Evolutionary conservation across 345 rosid species (phyloP).

Genomic region (Noccaea bulbosa): DNA sequence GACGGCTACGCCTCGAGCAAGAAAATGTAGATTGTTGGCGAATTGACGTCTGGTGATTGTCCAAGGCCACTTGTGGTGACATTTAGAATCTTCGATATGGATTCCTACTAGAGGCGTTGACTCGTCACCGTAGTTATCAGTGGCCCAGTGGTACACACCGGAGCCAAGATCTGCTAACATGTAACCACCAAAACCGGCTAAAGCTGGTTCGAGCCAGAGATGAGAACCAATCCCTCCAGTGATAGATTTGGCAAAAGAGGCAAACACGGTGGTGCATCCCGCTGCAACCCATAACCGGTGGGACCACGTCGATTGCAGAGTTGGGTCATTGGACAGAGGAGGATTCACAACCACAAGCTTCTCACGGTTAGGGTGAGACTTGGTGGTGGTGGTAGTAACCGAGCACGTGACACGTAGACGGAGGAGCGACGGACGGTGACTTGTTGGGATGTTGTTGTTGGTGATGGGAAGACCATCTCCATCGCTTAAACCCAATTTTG

Average conservation of each 20-base stretch:
- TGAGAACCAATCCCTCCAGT: slow-evolving; percentile 50
- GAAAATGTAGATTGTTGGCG: slow-evolving; percentile 73
- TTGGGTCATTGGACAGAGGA: slow-evolving; percentile 50
- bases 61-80: slow-evolving; percentile 92
- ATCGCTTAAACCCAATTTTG: no score
- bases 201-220: slow-evolving; percentile 55
- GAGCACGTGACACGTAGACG: slow-evolving; percentile 32
- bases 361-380: slow-evolving; percentile 36
- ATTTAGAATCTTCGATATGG: slow-evolving; percentile 75
- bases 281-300: slow-evolving; percentile 70
- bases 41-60: slow-evolving; percentile 72
- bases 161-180: slow-evolving; percentile 74
- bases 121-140: slow-evolving; percentile 74
- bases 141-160: slow-evolving; percentile 88
- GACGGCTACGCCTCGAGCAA: slow-evolving; percentile 59
- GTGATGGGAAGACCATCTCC: no score
- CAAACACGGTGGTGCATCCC: slow-evolving; percentile 62
- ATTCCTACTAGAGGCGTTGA: slow-evolving; percentile 66
- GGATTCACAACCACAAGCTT: slow-evolving; percentile 32
- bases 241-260: slow-evolving; percentile 57
- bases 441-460: no score
- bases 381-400: slow-evolving; percentile 48
- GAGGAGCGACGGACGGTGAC: no score
- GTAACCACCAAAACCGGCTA: slow-evolving; percentile 69
- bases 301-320: slow-evolving; percentile 67